A percentile compares a stretch with the other conserved stretches of the same genome.
Evolutionary conservation across 2,329 filamentous ascomycete genomes (phyloP).

Genomic region (Xylariaceae sp.): DNA sequence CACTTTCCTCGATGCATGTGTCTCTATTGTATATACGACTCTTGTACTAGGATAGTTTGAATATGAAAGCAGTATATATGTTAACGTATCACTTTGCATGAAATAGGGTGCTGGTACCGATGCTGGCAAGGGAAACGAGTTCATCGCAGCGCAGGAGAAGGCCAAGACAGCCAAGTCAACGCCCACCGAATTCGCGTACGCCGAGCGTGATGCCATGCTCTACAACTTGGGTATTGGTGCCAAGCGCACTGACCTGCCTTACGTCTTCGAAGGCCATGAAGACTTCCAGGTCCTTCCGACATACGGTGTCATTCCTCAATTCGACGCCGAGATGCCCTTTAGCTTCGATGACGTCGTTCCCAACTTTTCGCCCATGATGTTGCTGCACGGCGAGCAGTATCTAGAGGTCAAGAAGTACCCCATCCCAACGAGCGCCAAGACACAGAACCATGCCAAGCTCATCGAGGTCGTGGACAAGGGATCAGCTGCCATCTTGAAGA

Average conservation of each 20-base stretch:
- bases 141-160: constrained; percentile 73
- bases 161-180: constrained; percentile 53
- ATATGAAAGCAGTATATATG: constrained; percentile 3
- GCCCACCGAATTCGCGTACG: constrained; percentile 75
- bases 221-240: constrained; percentile 95
- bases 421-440: constrained; percentile 76
- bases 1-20: constrained; percentile 23
- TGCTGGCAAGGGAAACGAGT: constrained; percentile 52
- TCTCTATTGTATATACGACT: constrained; percentile 24
- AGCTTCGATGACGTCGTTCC: constrained; percentile 78
- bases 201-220: constrained; percentile 83
- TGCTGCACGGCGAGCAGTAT: constrained; percentile 97
- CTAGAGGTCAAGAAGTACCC: constrained; percentile 91
- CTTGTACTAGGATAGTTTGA: constrained; percentile 23
- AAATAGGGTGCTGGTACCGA: too few species aligned
- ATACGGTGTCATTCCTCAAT: constrained; percentile 95
- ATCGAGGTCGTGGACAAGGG: constrained; percentile 97
- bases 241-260: constrained; percentile 80
- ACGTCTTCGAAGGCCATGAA: constrained; percentile 86
- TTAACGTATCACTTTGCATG: constrained; percentile 11
- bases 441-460: constrained; percentile 72
- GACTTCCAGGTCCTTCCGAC: constrained; percentile 92
- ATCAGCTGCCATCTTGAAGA: constrained; percentile 77
- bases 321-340: constrained; percentile 78
- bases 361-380: constrained; percentile 98